Conservation (phyloP, 805 yeast species). For the Sugiyamaella americana region DNA sequence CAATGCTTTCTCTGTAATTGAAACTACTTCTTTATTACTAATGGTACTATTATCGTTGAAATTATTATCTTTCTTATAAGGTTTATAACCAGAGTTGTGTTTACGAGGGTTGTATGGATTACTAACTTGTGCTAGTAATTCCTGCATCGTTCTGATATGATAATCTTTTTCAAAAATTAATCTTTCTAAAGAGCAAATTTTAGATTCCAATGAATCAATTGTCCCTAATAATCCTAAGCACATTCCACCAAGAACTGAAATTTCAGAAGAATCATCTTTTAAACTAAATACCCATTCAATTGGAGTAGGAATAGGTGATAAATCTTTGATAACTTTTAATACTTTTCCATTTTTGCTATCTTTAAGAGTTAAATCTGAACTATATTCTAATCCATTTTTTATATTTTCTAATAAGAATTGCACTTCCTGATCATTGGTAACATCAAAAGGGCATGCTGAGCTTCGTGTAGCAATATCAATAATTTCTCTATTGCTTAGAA, state of each 20-base stretch:
- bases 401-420: not conserved
- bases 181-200: slow-evolving; percentile 6
- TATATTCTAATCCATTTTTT: not conserved
- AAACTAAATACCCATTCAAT: slow-evolving; percentile 10
- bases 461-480: not conserved
- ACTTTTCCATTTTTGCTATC: not conserved
- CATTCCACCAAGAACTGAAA: not conserved
- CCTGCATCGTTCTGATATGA: slow-evolving; percentile 11
- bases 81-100: not conserved
- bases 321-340: slow-evolving; percentile 1
- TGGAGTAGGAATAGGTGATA: slow-evolving; percentile 12
- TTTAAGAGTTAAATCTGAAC: not conserved
- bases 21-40: too few species aligned
- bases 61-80: slow-evolving; percentile 5
- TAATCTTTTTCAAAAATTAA: slow-evolving; percentile 14
- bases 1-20: too few species aligned
- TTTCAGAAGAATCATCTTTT: not conserved
- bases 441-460: not conserved
- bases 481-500: too few species aligned
- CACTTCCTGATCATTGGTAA: too few species aligned
- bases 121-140: slow-evolving; percentile 9
- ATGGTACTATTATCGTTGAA: too few species aligned
- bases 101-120: slow-evolving; percentile 12
- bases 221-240: slow-evolving; percentile 4
- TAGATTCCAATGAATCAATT: slow-evolving; percentile 2